A percentile compares a stretch with the other conserved stretches of the same genome.
Conservation (phyloP, 805 yeast species). For the Wickerhamiella nectarea region DNA sequence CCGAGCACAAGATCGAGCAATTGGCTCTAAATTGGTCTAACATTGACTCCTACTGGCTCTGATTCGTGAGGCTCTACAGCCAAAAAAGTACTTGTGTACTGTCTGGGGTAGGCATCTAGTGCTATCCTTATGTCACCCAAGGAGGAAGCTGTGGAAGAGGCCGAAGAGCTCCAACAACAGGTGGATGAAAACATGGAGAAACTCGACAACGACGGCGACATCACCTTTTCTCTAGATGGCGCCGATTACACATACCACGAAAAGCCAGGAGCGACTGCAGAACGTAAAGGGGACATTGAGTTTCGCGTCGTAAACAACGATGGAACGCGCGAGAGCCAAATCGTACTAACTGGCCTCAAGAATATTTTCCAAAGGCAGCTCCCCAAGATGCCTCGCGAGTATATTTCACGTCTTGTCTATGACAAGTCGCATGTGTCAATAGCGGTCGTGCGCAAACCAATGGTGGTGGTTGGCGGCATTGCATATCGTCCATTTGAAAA, state of each 20-base stretch:
- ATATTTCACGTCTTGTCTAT: slow-evolving; percentile 85
- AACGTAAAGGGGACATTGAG: slow-evolving; percentile 82
- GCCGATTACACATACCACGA: slow-evolving; percentile 71
- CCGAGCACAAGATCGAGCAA: too few species aligned
- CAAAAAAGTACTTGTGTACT: too few species aligned
- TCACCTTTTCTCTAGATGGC: slow-evolving; percentile 60
- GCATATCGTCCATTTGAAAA: slow-evolving; percentile 89
- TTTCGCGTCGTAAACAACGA: slow-evolving; percentile 95
- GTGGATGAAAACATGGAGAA: slow-evolving; percentile 21
- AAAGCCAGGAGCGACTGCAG: slow-evolving; percentile 88
- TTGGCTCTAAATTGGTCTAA: too few species aligned
- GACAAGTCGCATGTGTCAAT: slow-evolving; percentile 89
- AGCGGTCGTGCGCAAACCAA: slow-evolving; percentile 87
- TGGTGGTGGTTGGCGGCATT: slow-evolving; percentile 95
- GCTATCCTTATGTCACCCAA: not conserved
- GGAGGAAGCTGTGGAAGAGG: slow-evolving; percentile 15
- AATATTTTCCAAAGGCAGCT: slow-evolving; percentile 93
- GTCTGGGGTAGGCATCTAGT: too few species aligned
- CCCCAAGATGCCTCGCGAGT: slow-evolving; percentile 98
- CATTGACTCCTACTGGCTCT: too few species aligned
- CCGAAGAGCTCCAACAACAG: slow-evolving; percentile 20
- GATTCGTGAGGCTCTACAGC: too few species aligned
- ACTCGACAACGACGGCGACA: slow-evolving; percentile 24
- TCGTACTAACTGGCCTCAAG: slow-evolving; percentile 87
- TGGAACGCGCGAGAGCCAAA: slow-evolving; percentile 70